Evolutionary conservation across 495 filamentous ascomycete species (phyloP).

Genomic region (Penicillium taxi): DNA sequence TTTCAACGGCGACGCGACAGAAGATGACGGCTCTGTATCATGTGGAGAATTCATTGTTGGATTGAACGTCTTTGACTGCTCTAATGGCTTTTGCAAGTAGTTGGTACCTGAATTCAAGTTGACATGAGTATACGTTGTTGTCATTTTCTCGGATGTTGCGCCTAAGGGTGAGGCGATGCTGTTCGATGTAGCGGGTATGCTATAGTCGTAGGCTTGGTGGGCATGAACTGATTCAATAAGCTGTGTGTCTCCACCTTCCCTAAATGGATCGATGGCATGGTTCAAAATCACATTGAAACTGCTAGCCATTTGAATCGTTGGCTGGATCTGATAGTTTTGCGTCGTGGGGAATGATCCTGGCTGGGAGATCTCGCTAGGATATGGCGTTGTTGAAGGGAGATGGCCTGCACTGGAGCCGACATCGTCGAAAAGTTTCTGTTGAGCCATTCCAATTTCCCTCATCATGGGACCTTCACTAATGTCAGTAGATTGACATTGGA

Average conservation of each 20-base stretch:
- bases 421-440: constrained; percentile 30
- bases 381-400: constrained; percentile 13
- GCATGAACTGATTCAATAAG: constrained; percentile 1
- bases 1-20: constrained; percentile 18
- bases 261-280: too few relatives aligned
- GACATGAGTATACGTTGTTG: constrained; percentile 2
- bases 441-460: constrained; percentile 33
- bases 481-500: constrained; percentile 5
- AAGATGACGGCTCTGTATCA: constrained; percentile 38
- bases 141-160: not conserved
- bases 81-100: constrained; percentile 9
- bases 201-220: constrained; percentile 9
- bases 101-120: constrained; percentile 5
- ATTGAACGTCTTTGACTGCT: constrained; percentile 24
- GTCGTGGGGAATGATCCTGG: constrained; percentile 16
- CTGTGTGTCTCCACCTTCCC: constrained; percentile 12
- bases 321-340: constrained; percentile 2
- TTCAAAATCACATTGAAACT: not conserved
- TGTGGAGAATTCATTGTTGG: constrained; percentile 25
- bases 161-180: constrained; percentile 3
- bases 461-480: constrained; percentile 27
- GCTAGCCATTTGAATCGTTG: not conserved
- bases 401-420: constrained; percentile 15
- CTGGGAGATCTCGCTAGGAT: constrained; percentile 13
- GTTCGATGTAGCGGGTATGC: constrained; percentile 3